Evolutionary conservation across 2,329 filamentous ascomycete species (phyloP), one percentile per base, ranked within the genome.

Genomic region (Polychaeton citri): DNA sequence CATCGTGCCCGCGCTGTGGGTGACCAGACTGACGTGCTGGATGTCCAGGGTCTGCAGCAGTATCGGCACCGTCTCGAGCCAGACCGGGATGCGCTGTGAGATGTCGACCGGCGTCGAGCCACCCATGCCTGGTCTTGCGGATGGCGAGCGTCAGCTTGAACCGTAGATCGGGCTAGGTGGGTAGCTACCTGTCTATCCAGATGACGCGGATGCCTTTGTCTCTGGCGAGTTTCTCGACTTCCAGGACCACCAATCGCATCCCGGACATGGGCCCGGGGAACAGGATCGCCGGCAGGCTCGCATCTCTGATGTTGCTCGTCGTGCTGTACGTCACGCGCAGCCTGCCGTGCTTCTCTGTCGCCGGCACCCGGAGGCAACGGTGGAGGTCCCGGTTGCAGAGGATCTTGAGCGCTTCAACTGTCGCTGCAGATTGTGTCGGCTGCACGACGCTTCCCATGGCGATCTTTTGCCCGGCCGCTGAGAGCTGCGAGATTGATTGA

Each of bases 1-100:
- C 2, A 65, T 50, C 0, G 61, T 61, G 2, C 65, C 65, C 0
- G 58, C 56, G 16, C 53, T 59, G 38, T 68, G 64, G 13, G 56
- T 49, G 1, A 58, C 47, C 1, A 67, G 41, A n/a, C 45, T 48
- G 13, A 67, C 55, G 38, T 62, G 53, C 36, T 52, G 37, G 32
- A 64, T 56, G 0, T 47, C 33, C 4, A 68, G 51, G 30, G 52
- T 38, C 4, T 46, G 24, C 5, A 68, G 48, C 0, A 68, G 45
- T 4, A 40, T 43, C 13, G 63, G 61, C 2, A 66, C 48, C 1
- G 55, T 54, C 41, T 66, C 62, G 17, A 64, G 47, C 56, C 60
- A 68, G 15, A 52, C 45, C 4, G 47, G 30, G 12, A 67, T 47
- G 3, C 65, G 53, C 10, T 54, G 33, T 7, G 49, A 33, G 5